Conservation (phyloP, 306 rosid genomes). For the Cucumis hystrix region DNA sequence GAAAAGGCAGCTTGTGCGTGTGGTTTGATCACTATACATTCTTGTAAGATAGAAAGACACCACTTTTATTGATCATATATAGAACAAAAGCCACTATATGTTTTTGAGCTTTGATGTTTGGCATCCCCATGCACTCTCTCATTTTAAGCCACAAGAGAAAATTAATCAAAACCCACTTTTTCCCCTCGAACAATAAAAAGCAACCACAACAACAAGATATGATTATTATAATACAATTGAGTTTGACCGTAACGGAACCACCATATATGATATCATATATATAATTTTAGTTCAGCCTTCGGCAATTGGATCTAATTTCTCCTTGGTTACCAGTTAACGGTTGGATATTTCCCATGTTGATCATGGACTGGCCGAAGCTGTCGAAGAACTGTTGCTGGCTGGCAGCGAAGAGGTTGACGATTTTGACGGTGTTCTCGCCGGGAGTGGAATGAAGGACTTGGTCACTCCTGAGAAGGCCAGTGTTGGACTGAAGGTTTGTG, state of each 20-base stretch:
- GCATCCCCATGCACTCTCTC: no score
- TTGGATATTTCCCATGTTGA: constrained; percentile 27
- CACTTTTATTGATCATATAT: background rate
- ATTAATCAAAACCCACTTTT: no score
- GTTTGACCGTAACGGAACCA: no score
- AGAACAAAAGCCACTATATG: background rate
- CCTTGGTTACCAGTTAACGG: constrained; percentile 26
- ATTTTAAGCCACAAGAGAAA: no score
- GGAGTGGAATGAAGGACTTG: constrained; percentile 23
- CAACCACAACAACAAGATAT: no score
- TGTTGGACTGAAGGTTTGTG: constrained; percentile 21
- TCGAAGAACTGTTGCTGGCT: constrained; percentile 23
- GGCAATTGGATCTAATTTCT: constrained; percentile 27
- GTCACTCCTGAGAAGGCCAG: constrained; percentile 29
- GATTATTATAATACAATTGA: no score
- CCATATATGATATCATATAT: no score
- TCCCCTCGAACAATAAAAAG: no score
- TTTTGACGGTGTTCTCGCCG: constrained; percentile 13
- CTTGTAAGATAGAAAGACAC: background rate
- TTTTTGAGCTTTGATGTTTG: background rate
- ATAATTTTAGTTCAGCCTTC: constrained; percentile 13
- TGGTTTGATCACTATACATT: no score
- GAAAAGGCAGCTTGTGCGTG: no score
- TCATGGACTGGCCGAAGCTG: constrained; percentile 28
- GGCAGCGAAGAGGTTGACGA: constrained; percentile 18